Conservation (phyloP, 1,284 basidiomycete genomes). For the Apiotrichum domesticum region DNA sequence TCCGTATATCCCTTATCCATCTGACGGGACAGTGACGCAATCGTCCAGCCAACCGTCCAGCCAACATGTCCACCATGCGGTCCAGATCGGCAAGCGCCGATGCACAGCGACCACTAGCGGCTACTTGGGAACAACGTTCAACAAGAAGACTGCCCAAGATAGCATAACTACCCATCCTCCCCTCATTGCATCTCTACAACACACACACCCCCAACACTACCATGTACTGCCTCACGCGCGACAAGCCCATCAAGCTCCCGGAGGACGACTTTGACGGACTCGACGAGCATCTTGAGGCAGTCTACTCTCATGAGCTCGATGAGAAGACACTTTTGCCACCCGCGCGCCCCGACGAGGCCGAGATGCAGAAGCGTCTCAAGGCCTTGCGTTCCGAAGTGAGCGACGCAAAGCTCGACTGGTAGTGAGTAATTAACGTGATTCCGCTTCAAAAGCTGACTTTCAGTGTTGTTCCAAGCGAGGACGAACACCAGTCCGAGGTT, state of each 20-base stretch:
- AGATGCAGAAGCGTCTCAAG: slow-evolving; percentile 52
- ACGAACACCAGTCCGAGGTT: slow-evolving; percentile 83
- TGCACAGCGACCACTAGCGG: too few species aligned
- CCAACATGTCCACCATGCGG: too few species aligned
- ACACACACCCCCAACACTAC: too few species aligned
- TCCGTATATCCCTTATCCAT: too few species aligned
- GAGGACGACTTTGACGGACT: slow-evolving; percentile 1
- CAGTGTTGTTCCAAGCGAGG: slow-evolving; percentile 71
- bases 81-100: too few species aligned
- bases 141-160: too few species aligned
- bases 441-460: slow-evolving; percentile 5
- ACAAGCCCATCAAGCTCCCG: slow-evolving; percentile 12
- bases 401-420: slow-evolving; percentile 73
- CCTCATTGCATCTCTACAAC: too few species aligned
- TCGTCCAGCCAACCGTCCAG: too few species aligned
- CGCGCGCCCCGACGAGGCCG: slow-evolving; percentile 17
- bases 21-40: too few species aligned
- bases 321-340: slow-evolving; percentile 8
- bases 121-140: too few species aligned
- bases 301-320: slow-evolving; percentile 3
- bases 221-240: slow-evolving; percentile 14
- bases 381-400: slow-evolving; percentile 64
- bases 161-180: too few species aligned
- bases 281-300: slow-evolving; percentile 13
- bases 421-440: slow-evolving; percentile 55